Base-by-base conservation (phyloP, 495 filamentous ascomycete genomes). In the Penicilliopsis zonata region DNA sequence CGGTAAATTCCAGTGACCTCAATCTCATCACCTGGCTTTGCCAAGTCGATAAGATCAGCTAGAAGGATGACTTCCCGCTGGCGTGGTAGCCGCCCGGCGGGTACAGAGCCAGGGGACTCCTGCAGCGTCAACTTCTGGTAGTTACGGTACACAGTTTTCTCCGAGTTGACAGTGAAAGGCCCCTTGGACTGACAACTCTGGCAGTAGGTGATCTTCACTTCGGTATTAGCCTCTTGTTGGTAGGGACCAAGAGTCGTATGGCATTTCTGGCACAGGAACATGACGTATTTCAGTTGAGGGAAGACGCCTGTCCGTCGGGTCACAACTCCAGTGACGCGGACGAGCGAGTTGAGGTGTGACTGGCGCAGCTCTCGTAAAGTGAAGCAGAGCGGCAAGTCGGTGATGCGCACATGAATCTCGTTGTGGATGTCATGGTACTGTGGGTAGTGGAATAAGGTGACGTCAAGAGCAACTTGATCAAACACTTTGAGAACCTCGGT, bases 121-220 rank as follows among this genome's bases (percentile, higher is more conserved):
- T 99, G 92, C 7, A 99, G 71, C 1, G 90, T 99, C 48, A 99
- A 63, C 47, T 94, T 96, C 52, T 99, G 92, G 63, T 93, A 99
- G 54, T 99, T 99, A 30, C 92, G 78, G 63, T 96, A 99, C n/a
- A 99, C 81, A 0, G 92, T 99, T 69, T 94, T 87, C 58, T 99
- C 90, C 2, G 85, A 84, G 61, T 95, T 95, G 41, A 99, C 66
- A 5, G 80, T 92, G 56, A 99, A 99, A 1, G 92, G 92, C 4
- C 92, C 92, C 26, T 82, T 77, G 22, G 84, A 92, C 61, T 96
- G 92, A 56, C 92, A 99, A 55, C 87, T 93, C 51, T 95, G 88
- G 55, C 92, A 99, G 67, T 81, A 96, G 1, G 81, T 80, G 48
- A 99, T 85, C 58, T 86, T 87, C 50, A 99, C 87, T 58, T 99